Evolutionary conservation across 129 eudicot genomes (phyloP).

Genomic region (Centrapalus pauciflorus): DNA sequence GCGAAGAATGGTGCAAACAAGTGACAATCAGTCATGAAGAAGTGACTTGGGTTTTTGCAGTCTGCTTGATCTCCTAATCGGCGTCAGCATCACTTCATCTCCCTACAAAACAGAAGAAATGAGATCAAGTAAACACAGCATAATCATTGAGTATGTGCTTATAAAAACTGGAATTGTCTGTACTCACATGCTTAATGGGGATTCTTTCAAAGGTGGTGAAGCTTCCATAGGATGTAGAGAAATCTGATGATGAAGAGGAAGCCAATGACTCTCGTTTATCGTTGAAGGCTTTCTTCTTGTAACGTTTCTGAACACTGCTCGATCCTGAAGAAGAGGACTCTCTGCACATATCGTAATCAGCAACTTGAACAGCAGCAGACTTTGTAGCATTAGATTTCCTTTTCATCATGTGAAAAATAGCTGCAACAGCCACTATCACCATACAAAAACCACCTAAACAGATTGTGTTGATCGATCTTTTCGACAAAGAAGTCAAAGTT

Average conservation of each 20-base stretch:
- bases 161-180: background rate
- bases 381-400: conserved; percentile 1
- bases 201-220: conserved; percentile 77
- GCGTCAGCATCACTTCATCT: conserved; percentile 79
- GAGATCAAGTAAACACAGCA: background rate
- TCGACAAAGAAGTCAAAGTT: background rate
- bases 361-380: conserved; percentile 1
- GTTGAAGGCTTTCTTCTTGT: conserved; percentile 37
- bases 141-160: background rate
- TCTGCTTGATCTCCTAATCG: conserved; percentile 91
- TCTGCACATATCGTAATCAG: conserved; percentile 29
- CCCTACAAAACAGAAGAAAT: conserved; percentile 44
- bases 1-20: conserved; percentile 12
- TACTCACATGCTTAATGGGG: conserved; percentile 61
- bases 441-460: conserved; percentile 22
- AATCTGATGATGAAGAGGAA: conserved; percentile 63
- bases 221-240: conserved; percentile 87
- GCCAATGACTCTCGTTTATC: conserved; percentile 68
- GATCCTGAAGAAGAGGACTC: conserved; percentile 62
- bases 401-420: conserved; percentile 20
- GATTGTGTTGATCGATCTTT: conserved; percentile 6
- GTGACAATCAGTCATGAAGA: conserved; percentile 40
- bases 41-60: conserved; percentile 46
- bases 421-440: conserved; percentile 18
- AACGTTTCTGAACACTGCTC: conserved; percentile 56